Evolutionary conservation across 2,329 filamentous ascomycete species (phyloP), one percentile per base, ranked within the genome.

Genomic region (Calycina marina): DNA sequence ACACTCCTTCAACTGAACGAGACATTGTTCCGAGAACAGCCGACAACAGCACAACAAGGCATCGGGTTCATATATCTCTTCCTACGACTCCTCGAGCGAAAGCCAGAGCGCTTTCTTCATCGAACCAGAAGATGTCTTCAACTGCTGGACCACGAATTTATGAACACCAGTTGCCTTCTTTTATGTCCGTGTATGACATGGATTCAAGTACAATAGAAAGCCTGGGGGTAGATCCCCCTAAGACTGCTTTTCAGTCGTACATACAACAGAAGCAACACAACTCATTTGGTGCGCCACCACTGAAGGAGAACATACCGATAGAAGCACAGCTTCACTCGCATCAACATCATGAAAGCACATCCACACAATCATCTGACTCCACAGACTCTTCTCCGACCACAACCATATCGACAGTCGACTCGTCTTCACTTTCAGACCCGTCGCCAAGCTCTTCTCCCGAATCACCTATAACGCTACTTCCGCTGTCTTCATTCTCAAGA

Each of bases 341-440:
- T 56, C 73, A 77, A 49, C 78, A 82, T 53, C 68, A 74, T 52
- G 71, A 82, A 51, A 84, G 78, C 58, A 77, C 72, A n/a, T 27
- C 77, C 5, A 83, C 79, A 3, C 77, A 79, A 41, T 68, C 68
- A 34, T 82, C 80, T 11, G 83, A 82, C 42, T 96, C 90, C 1
- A 82, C 82, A 25, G 86, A 93, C 50, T 93, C 88, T 14, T 96
- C 88, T 6, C 90, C 90, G 1, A 96, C 88, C 5, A 94, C 86
- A 3, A 93, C 88, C 2, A 71, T 90, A 30, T 93, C 85, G 4
- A 93, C 84, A 13, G 83, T 88, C 41, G 88, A 93, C 58, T 92
- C 86, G 4, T 88, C 84, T 6, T 82, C 84, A 17, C 67, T 90
- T 30, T 86, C 86, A 17, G 88, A 96, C 47, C 78, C 83, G 5